A percentile compares a stretch with the other conserved stretches of the same genome.
Conservation (phyloP, 1,139 yeast species). For the Hyphopichia fennica region DNA sequence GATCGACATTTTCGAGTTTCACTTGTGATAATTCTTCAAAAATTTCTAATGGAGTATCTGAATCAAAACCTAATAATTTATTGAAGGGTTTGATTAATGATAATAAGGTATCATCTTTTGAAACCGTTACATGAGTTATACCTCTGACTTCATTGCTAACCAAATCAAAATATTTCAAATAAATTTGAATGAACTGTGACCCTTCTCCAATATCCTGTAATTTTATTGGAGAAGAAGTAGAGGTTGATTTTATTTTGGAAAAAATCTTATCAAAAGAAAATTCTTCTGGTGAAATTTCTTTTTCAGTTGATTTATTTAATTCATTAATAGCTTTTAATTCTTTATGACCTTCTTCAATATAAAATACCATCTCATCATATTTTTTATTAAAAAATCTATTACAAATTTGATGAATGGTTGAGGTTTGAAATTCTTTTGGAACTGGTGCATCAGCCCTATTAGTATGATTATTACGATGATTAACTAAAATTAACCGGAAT, state of each 20-base stretch:
- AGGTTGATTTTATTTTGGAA: slow-evolving; percentile 14
- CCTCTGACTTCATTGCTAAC: slow-evolving; percentile 56
- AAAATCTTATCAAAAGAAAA: slow-evolving; percentile 25
- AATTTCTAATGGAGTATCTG: slow-evolving; percentile 40
- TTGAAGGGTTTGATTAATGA: slow-evolving; percentile 45
- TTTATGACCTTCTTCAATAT: slow-evolving; percentile 42
- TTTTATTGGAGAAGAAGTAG: slow-evolving; percentile 6
- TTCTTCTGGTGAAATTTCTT: slow-evolving; percentile 17
- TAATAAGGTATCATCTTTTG: slow-evolving; percentile 48
- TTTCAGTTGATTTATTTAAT: slow-evolving; percentile 4
- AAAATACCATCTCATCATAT: slow-evolving; percentile 49
- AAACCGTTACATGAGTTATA: slow-evolving; percentile 59
- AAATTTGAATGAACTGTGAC: slow-evolving; percentile 48
- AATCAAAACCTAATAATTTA: slow-evolving; percentile 44
- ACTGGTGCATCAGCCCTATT: slow-evolving; percentile 61
- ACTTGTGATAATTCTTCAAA: slow-evolving; percentile 74
- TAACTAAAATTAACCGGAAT: slow-evolving; percentile 65
- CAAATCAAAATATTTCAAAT: slow-evolving; percentile 72
- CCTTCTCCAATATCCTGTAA: slow-evolving; percentile 24
- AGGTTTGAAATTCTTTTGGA: slow-evolving; percentile 29
- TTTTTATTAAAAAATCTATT: slow-evolving; percentile 39
- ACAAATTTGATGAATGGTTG: slow-evolving; percentile 39
- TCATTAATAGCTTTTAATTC: slow-evolving; percentile 27
- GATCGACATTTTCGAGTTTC: slow-evolving; percentile 53
- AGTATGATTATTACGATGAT: slow-evolving; percentile 73